A percentile compares a stretch with the other conserved stretches of the same genome.
These are phyloP conservation scores for Friedmanniomyces simplex DNA, from an alignment of 495 filamentous ascomycete species.

Conservation along the genomic window DNA sequence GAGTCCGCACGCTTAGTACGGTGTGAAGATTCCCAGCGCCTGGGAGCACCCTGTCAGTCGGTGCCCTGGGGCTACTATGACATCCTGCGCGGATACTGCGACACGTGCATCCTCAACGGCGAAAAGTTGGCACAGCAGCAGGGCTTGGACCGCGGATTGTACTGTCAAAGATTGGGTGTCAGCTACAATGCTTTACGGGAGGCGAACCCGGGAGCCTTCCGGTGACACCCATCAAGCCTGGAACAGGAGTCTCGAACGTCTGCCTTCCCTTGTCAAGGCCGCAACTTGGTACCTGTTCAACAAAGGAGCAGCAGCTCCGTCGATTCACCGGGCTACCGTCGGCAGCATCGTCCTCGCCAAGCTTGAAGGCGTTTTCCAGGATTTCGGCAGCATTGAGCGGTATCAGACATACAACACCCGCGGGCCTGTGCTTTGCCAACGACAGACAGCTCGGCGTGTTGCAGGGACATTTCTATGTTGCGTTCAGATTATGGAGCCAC, in stretches of 20 bases:
- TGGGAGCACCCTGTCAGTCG: not conserved
- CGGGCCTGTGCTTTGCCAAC: too few relatives aligned
- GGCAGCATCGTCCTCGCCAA: not conserved
- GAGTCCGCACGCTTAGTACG: not conserved
- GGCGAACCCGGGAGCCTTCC: slow-evolving; percentile 1
- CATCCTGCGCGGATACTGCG: slow-evolving; percentile 1
- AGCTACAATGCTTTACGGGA: slow-evolving; percentile 1
- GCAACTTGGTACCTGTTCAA: not conserved
- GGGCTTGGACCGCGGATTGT: slow-evolving; percentile 3
- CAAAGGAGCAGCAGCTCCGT: not conserved
- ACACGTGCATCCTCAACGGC: not conserved
- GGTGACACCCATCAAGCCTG: not conserved
- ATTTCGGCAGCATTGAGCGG: not conserved
- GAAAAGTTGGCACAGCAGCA: not conserved
- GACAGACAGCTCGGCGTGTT: too few relatives aligned
- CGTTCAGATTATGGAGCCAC: too few relatives aligned
- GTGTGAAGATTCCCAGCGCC: not conserved
- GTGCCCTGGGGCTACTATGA: slow-evolving; percentile 2
- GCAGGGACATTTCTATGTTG: too few relatives aligned
- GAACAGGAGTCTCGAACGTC: too few relatives aligned
- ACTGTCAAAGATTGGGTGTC: slow-evolving; percentile 2
- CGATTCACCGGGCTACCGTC: not conserved
- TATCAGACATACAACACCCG: not conserved
- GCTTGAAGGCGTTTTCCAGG: not conserved
- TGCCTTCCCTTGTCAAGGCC: not conserved